Base-by-base conservation (phyloP, 169 alveolate species). In the Babesia bovis region DNA sequence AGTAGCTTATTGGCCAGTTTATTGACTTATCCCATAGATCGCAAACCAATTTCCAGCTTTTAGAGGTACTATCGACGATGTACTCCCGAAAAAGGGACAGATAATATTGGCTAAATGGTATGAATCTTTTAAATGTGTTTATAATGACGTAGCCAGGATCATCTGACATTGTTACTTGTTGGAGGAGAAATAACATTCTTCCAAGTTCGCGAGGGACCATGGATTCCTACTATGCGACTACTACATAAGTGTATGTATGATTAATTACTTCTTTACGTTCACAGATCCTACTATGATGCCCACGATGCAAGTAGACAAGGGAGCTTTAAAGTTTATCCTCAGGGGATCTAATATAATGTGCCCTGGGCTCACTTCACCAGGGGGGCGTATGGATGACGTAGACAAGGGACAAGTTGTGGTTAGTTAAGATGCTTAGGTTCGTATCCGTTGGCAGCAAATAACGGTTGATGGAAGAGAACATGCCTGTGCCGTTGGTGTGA, bases 301-400 rank as follows among this genome's bases (percentile, higher is more conserved):
- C 38, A 93, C 93, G 74, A 94, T 96, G 95, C 98, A 96, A 76
- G 95, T 94, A 26, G 99, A 97, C 82, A 91, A 91, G 65, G 99
- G 99, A 5, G 99, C 98, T 19, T 93, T 96, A 61, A 95, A 95
- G 58, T 94, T 93, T 83, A 96, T 96, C 19, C 84, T 97, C 1
- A 86, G 97, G 61, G 99, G 99, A 15, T 94, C 99, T 21, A 93
- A 94, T 76, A 90, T 97, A 61, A 96, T 97, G 99, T 91, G 98
- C 51, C 99, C 98, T 3, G 99, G 99, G n/a, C 90, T 97, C 47
- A 94, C 98, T 19, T 94, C 98, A 9, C 93, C 94, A 23, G 99
- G 98, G 4, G 99, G 99, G 13, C 76, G 66, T 50, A 93, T 97
- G 96, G 98, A 94, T 30, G 95, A 92, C 9, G 96, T 93, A 9